Evolutionary conservation across 306 rosid genomes (phyloP), one percentile per base, ranked within the genome.

Genomic region (Cicer yamashitae): DNA sequence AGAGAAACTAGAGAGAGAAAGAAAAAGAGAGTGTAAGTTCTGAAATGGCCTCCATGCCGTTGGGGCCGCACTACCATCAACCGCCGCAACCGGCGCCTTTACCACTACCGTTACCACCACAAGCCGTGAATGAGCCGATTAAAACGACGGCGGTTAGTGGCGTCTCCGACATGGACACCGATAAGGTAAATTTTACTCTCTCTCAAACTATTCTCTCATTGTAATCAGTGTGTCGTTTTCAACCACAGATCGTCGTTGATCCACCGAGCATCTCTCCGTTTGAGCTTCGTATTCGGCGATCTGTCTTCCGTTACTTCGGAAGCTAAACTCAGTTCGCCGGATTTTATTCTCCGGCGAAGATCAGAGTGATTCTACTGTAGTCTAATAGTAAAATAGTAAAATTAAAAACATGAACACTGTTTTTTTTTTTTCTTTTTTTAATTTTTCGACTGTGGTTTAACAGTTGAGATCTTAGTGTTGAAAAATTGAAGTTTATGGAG

Each of bases 11-110:
- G 2, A 7, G 38, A 45, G 80, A 6, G 15, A 44, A 71, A 48
- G 48, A 67, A 64, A 17, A 66, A 5, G 59, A 37, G 65, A 9
- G 77, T 44, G 67, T 41, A 70, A 61, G 65, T 47, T 62, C 83
- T 85, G 82, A 84, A 87, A 91, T 90, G 93, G 90, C 90, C 65
- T 82, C 96, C 84, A 58, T 87, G 80, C 89, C 88, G 85, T 66
- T 88, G 85, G 91, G 91, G 89, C 93, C 88, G 73, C 79, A 85
- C 82, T 86, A 82, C 71, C 90, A 73, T 41, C 84, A 80, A 67
- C 89, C 81, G 61, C 88, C 82, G 81, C 86, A 82, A 50, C 74
- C 62, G 41, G 62, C 71, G 60, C 73, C 80, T 66, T 77, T 47
- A 22, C 84, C 73, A 11, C 77, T 74, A 22, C 82, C 79, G 39